phyloP scores from a whole-genome alignment of 805 yeast genomes.

The Wickerhamiella dianesei region DNA sequence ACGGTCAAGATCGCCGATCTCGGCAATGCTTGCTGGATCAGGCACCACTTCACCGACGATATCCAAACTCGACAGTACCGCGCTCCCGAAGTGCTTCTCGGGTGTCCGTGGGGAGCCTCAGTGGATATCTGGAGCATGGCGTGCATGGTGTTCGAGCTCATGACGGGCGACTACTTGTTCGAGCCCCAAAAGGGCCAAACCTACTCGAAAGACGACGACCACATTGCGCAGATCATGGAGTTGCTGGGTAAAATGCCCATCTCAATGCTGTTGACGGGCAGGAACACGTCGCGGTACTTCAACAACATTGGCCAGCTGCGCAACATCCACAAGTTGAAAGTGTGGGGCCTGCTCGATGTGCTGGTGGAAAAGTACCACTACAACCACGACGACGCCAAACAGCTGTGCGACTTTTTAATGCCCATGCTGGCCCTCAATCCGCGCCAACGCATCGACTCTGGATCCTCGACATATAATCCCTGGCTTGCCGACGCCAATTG shows the following conservation, averaged over 20 bases:
- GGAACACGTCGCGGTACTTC: constrained; percentile 49
- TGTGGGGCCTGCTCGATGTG: constrained; percentile 79
- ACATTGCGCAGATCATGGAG: constrained; percentile 88
- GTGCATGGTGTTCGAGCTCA: constrained; percentile 74
- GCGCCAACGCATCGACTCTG: constrained; percentile 79
- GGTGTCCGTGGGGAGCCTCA: constrained; percentile 86
- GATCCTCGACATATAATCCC: constrained; percentile 80
- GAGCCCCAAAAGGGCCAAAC: constrained; percentile 55
- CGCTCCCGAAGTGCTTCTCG: constrained; percentile 74
- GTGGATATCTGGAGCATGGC: constrained; percentile 96
- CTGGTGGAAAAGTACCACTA: constrained; percentile 75
- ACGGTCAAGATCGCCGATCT: constrained; percentile 83
- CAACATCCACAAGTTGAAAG: constrained; percentile 67
- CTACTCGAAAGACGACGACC: constrained; percentile 86
- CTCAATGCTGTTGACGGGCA: constrained; percentile 43
- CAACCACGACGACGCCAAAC: constrained; percentile 50
- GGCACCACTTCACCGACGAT: constrained; percentile 72
- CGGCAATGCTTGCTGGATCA: constrained; percentile 80
- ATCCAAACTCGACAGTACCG: constrained; percentile 89
- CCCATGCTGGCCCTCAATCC: constrained; percentile 83
- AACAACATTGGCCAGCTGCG: constrained; percentile 55
- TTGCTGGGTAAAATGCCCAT: constrained; percentile 57
- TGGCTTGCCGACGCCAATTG: constrained; percentile 72
- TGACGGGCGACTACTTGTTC: constrained; percentile 89
- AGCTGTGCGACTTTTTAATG: constrained; percentile 57